A percentile compares a stretch with the other conserved stretches of the same genome.
phyloP scores from a whole-genome alignment of 768 basidiomycete species.

The Cubamyces sp. region DNA sequence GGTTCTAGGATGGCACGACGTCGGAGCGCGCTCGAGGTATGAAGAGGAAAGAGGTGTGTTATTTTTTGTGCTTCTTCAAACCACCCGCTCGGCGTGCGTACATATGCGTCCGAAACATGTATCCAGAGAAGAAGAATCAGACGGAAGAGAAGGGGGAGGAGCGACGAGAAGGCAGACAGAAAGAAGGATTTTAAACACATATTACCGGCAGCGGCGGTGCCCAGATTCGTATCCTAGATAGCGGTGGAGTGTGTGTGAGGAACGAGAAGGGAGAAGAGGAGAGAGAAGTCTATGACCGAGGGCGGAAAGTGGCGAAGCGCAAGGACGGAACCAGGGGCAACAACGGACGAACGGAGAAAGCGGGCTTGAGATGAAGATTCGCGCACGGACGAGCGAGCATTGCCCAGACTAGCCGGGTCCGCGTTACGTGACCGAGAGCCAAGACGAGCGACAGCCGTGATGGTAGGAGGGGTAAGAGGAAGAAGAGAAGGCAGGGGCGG shows the following conservation, averaged over 20 bases:
- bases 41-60: too few species aligned
- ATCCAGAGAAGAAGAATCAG: neutral
- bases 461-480: neutral
- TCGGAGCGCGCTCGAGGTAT: too few species aligned
- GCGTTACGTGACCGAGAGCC: neutral
- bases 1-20: too few species aligned
- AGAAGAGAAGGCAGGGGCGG: neutral
- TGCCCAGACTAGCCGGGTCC: neutral
- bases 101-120: constrained; percentile 1
- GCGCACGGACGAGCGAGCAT: neutral
- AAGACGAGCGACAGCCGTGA: neutral
- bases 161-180: neutral
- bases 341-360: neutral
- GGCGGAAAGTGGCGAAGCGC: constrained; percentile 5
- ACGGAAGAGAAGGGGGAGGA: neutral
- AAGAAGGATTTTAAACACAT: neutral
- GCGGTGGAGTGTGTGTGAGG: constrained; percentile 2
- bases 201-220: constrained; percentile 9
- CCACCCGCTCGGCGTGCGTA: neutral
- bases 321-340: neutral
- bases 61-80: neutral
- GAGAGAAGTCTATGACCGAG: constrained; percentile 10
- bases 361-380: neutral
- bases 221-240: constrained; percentile 13
- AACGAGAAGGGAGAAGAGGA: neutral